Conservation (phyloP, 2,329 filamentous ascomycete species). For the Cadophora sp. region DNA sequence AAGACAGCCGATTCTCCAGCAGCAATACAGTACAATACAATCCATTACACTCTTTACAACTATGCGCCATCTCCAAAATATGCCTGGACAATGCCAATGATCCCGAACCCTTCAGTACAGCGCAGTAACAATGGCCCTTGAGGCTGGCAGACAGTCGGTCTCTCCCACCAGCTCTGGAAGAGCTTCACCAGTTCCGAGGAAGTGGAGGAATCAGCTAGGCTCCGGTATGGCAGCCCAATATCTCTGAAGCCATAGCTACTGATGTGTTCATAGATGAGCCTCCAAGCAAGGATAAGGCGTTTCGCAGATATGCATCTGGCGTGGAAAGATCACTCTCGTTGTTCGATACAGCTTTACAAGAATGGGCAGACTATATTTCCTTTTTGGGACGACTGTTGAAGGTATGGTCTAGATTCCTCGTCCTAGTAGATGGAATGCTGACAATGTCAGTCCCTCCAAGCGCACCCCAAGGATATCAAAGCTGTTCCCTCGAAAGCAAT, state of each 20-base stretch:
- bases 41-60: background rate
- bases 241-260: background rate
- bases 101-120: constrained; percentile 15
- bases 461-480: constrained; percentile 74
- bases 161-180: constrained; percentile 88
- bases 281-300: constrained; percentile 68
- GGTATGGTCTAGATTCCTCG: constrained; percentile 54
- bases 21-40: background rate
- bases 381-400: constrained; percentile 92
- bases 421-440: constrained; percentile 37
- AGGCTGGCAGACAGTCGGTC: constrained; percentile 63
- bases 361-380: constrained; percentile 99
- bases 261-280: constrained; percentile 55
- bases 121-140: constrained; percentile 64
- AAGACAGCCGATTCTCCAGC: background rate
- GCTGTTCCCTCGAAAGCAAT: constrained; percentile 81
- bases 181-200: constrained; percentile 75
- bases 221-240: constrained; percentile 63
- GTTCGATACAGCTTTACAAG: constrained; percentile 92
- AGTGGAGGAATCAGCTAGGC: constrained; percentile 79
- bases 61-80: constrained; percentile 6
- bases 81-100: constrained; percentile 37
- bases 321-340: constrained; percentile 87
- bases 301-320: constrained; percentile 86
- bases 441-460: constrained; percentile 77